These are phyloP conservation scores for Lentinula novae-zelandiae DNA, from an alignment of 1,284 basidiomycete genomes.

Conservation along the genomic window DNA sequence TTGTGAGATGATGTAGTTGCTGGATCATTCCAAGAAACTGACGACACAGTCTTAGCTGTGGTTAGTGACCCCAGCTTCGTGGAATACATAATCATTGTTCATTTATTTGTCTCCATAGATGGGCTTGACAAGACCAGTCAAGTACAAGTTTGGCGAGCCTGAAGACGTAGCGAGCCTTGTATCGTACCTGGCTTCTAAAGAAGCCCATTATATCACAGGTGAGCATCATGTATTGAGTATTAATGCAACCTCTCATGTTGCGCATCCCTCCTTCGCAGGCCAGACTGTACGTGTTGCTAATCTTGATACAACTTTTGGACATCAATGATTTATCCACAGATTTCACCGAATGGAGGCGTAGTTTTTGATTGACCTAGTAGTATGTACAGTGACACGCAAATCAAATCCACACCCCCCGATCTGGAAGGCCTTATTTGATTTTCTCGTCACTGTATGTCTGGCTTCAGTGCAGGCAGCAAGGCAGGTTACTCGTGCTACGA, in stretches of 20 bases:
- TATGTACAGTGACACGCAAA: no score
- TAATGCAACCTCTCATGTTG: neutral
- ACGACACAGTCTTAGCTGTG: neutral
- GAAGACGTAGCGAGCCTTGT: constrained; percentile 24
- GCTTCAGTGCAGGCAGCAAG: no score
- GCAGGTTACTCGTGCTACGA: neutral
- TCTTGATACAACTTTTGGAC: neutral
- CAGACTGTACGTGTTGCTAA: neutral
- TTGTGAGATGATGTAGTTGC: neutral
- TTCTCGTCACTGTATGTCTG: no score
- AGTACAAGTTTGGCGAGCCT: constrained; percentile 15
- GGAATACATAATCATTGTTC: neutral
- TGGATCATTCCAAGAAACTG: neutral
- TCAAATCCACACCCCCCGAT: no score
- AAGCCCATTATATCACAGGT: constrained; percentile 24
- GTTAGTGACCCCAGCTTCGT: neutral
- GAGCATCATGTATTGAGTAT: neutral
- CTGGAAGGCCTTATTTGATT: no score
- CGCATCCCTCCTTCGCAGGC: neutral
- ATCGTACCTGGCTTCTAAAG: constrained; percentile 24
- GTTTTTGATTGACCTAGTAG: neutral
- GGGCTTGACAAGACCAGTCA: neutral
- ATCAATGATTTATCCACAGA: neutral
- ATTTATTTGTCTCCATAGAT: neutral
- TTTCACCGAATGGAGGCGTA: neutral